Evolutionary conservation across 106 monocot genomes (phyloP), one percentile per base, ranked within the genome.

Genomic region (Gastrodia elata): DNA sequence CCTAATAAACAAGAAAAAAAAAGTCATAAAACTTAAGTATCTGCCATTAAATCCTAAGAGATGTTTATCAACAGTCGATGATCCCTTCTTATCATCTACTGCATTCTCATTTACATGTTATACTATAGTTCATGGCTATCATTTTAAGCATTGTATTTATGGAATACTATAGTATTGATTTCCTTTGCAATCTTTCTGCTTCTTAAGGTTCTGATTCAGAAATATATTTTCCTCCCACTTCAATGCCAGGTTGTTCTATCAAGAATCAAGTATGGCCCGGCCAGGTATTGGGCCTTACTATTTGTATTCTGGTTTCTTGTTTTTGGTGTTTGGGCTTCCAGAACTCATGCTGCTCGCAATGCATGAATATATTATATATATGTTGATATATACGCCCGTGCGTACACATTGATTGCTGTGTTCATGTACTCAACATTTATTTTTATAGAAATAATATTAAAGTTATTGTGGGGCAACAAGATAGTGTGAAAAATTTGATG

Each of bases 271-370:
- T 87, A 80, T 52, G 92, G 92, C 15, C 87, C 89, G 1, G 81
- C 85, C 71, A 85, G 89, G n/a, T 87, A 86, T 69, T 96, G 89
- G 91, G 83, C 80, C 2, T 86, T 96, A 33, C 64, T 84, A 24
- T 90, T 96, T 39, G 72, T 89, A 27, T 86, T 92, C 71, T 92
- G 89, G 85, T 92, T 92, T 84, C 82, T 96, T 44, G 87, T 84
- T 49, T 96, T 92, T 70, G 92, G 87, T 25, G 69, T 92, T 25
- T 96, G 95, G 95, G 87, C 89, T 67, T 89, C 92, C 15, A 83
- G 92, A 32, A 90, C 87, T 38, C 89, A 77, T 52, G 73, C 72
- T 39, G 18, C 15, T 49, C 44, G 34, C 35, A 24, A 10, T 40
- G 35, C 39, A 27, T 69, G 69, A 69, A 65, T n/a, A n/a, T n/a